Base-by-base conservation (phyloP, 1,284 basidiomycete genomes). In the Cystobasidium sp. region DNA sequence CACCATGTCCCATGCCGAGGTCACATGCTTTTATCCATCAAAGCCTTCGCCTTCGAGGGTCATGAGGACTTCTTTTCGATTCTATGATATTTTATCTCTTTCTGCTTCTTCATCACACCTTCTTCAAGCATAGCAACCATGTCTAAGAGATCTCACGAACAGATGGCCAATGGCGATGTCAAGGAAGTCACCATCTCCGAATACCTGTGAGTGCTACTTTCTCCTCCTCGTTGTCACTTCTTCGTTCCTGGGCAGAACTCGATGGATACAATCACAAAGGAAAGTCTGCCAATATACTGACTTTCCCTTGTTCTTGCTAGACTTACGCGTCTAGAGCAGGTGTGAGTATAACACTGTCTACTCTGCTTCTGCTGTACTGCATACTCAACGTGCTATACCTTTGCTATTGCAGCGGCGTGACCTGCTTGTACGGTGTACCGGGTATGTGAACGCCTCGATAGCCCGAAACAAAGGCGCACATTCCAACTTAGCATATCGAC, bases 281-380 rank as follows among this genome's bases (percentile, higher is more conserved):
- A 31, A 31, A 31, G 31, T 31, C 2, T 31, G 61, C 59, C 24
- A 46, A 47, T 20, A 31, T n/a, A 12, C 24, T 59, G 41, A 55
- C 55, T 20, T 55, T 22, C 53, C 56, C 31, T 59, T 31, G 6
- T 12, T 20, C 7, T 41, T 39, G 9, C 18, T 49, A 71, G 69
- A 39, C 62, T 73, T 20, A 73, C 70, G 37, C 62, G 70, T 55
- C 70, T 73, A 20, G 70, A 65, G 43, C 70, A 73, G 70, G 63
- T 73, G 62, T 59, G 47, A 43, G 64, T 55, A 44, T 20, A 37
- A 4, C 7, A n/a, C 22, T 12, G 41, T 24, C 8, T 9, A 31
- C 39, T 41, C 14, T 56, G 41, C 59, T 8, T 44, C 43, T 51
- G 55, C 6, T 31, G 47, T 44, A 20, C 49, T 47, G 43, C 58